Base-by-base conservation (phyloP, 495 filamentous ascomycete species). In the Podospora conica region DNA sequence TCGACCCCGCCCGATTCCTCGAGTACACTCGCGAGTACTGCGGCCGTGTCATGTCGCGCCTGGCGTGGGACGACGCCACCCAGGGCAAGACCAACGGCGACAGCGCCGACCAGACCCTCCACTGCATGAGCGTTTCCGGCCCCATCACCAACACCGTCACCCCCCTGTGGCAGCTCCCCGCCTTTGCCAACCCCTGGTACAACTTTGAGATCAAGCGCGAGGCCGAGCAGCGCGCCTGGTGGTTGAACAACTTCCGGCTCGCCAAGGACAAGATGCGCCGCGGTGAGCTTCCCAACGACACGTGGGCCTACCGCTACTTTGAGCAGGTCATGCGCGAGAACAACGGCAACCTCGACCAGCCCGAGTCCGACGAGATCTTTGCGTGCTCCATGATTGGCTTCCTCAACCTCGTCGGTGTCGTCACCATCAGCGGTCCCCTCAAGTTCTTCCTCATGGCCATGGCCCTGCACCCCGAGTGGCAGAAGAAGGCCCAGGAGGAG, bases 401-500 rank as follows among this genome's bases (percentile, higher is more conserved):
- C 55, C 70, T 81, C 61, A 79, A 78, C 60, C 74, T 82, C 5
- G 79, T 82, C 25, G 81, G 81, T 11, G 79, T 82, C 4, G 74
- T 82, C 31, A 83, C 81, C 29, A 82, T 82, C 33, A 76, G 76
- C 20, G 79, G 79, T 15, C 80, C 80, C 18, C 66, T 82, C 53
- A 74, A 79, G 61, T 82, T 81, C 74, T 83, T 81, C 72, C 68
- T 81, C 58, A 79, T 82, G 79, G 80, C 80, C 29, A 82, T 83
- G 80, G 70, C 71, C 20, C 69, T 82, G 63, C 73, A 81, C 61
- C 80, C 80, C 0, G 73, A 81, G 66, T 82, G 80, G 77, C 78
- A 81, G 70, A 74, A 69, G 66, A 81, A 81, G 68, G 76, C 77
- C 9, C 85, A 87, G 66, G 82, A 80, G 40, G 86, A 88, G 71